These are phyloP conservation scores for Phytopythium mirpurense DNA, from an alignment of 352 stramenopile species.

Conservation along the genomic window DNA sequence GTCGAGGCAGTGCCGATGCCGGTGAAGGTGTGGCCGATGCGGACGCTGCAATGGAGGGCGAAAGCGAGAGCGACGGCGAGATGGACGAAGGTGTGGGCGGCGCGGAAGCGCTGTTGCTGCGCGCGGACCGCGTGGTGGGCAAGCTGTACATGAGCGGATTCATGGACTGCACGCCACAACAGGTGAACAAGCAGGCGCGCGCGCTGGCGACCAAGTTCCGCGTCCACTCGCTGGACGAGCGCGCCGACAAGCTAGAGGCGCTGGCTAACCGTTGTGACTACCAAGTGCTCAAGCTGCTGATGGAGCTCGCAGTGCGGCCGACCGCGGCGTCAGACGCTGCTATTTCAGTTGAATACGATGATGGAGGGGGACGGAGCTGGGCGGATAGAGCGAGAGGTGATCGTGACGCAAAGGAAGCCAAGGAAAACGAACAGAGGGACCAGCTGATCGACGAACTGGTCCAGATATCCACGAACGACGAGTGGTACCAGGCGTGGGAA, in stretches of 20 bases:
- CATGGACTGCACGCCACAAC: conserved; percentile 40
- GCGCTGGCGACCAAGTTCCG: conserved; percentile 44
- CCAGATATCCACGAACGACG: conserved; percentile 57
- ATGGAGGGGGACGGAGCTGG: neutral
- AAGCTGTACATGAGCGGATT: conserved; percentile 46
- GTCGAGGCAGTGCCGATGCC: neutral
- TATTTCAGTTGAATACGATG: conserved; percentile 22
- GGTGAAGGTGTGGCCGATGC: neutral
- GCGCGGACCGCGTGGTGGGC: conserved; percentile 40
- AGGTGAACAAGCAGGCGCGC: conserved; percentile 35
- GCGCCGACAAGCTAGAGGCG: conserved; percentile 24
- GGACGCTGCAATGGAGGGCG: neutral
- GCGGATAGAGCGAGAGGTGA: conserved; percentile 3
- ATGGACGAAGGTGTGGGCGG: conserved; percentile 4
- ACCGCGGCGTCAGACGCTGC: conserved; percentile 31
- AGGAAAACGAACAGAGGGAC: conserved; percentile 21
- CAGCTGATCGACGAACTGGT: conserved; percentile 47
- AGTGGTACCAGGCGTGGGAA: conserved; percentile 62
- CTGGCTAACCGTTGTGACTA: conserved; percentile 34
- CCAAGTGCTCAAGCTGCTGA: conserved; percentile 49
- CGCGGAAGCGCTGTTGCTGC: conserved; percentile 26
- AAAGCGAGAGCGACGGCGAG: neutral
- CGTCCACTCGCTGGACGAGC: conserved; percentile 46
- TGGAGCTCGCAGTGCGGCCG: conserved; percentile 48
- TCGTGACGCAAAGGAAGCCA: conserved; percentile 11